Conservation (phyloP, 495 filamentous ascomycete species). For the Terfezia claveryi region DNA sequence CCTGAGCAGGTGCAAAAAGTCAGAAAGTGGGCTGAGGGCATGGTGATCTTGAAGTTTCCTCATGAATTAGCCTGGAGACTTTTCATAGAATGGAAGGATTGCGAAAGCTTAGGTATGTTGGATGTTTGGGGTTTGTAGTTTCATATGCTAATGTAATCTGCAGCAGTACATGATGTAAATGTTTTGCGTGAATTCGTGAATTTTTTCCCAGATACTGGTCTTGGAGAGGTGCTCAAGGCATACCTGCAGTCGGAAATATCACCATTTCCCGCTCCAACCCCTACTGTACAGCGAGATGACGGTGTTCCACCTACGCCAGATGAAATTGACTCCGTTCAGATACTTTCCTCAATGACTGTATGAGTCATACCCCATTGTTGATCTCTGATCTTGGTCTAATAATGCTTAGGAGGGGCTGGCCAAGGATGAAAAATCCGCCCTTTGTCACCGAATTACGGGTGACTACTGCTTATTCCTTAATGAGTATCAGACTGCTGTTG, state of each 20-base stretch:
- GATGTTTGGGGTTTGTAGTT: neutral
- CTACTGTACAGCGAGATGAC: slow-evolving; percentile 24
- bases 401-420: slow-evolving; percentile 41
- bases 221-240: slow-evolving; percentile 55
- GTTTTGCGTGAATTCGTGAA: slow-evolving; percentile 55
- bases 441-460: slow-evolving; percentile 65
- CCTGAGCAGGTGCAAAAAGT: slow-evolving; percentile 43
- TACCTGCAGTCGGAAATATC: slow-evolving; percentile 69
- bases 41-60: slow-evolving; percentile 90
- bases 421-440: slow-evolving; percentile 42
- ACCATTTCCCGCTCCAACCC: slow-evolving; percentile 38
- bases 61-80: slow-evolving; percentile 81
- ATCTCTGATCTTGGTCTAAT: slow-evolving; percentile 33
- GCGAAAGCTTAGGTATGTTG: slow-evolving; percentile 27
- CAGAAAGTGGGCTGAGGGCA: slow-evolving; percentile 52
- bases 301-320: slow-evolving; percentile 26
- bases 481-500: slow-evolving; percentile 67
- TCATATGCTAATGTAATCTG: neutral
- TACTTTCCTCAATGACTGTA: slow-evolving; percentile 25
- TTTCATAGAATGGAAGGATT: slow-evolving; percentile 69
- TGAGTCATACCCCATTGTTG: slow-evolving; percentile 48
- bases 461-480: slow-evolving; percentile 70
- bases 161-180: slow-evolving; percentile 48
- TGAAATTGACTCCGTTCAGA: slow-evolving; percentile 17
- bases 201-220: slow-evolving; percentile 63